Percentiles rank a stretch among this genome's conserved stretches.
Evolutionary conservation across 768 basidiomycete genomes (phyloP).

Genomic region (Lentinula aciculospora): DNA sequence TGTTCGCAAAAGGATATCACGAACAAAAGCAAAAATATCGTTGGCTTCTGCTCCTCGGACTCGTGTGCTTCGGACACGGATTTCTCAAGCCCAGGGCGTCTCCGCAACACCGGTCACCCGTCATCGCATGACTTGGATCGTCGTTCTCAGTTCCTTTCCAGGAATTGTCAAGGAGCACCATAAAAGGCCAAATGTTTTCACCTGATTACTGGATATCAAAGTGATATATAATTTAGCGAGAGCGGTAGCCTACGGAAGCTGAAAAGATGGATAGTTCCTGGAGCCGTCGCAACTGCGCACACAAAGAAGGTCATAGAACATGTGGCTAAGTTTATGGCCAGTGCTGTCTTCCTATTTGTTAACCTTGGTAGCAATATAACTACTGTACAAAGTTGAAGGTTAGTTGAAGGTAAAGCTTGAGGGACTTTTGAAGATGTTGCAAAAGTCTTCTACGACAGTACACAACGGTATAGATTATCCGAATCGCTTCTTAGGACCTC

Average conservation of each 20-base stretch:
- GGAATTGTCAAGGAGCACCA: slow-evolving; percentile 2
- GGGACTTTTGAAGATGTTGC: too few relatives aligned
- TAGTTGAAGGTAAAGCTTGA: too few relatives aligned
- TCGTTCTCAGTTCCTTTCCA: slow-evolving; percentile 4
- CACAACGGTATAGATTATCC: too few relatives aligned
- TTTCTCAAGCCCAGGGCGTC: background rate
- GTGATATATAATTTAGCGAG: background rate
- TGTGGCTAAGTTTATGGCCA: too few relatives aligned
- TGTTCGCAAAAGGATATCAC: background rate
- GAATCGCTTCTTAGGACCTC: too few relatives aligned
- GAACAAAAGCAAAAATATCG: background rate
- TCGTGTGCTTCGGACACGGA: background rate
- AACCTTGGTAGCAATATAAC: too few relatives aligned
- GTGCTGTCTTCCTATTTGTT: too few relatives aligned
- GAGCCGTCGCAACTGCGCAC: background rate
- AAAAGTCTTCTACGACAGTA: too few relatives aligned
- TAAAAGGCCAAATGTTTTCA: background rate
- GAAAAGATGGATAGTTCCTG: background rate
- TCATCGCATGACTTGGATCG: background rate
- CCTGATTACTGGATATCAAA: background rate
- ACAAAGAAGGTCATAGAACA: too few relatives aligned
- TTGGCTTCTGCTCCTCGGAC: background rate
- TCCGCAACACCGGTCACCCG: background rate
- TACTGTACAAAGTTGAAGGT: too few relatives aligned
- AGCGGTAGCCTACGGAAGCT: background rate